phyloP scores from a whole-genome alignment of 345 rosid species.

The Mercurialis annua region DNA sequence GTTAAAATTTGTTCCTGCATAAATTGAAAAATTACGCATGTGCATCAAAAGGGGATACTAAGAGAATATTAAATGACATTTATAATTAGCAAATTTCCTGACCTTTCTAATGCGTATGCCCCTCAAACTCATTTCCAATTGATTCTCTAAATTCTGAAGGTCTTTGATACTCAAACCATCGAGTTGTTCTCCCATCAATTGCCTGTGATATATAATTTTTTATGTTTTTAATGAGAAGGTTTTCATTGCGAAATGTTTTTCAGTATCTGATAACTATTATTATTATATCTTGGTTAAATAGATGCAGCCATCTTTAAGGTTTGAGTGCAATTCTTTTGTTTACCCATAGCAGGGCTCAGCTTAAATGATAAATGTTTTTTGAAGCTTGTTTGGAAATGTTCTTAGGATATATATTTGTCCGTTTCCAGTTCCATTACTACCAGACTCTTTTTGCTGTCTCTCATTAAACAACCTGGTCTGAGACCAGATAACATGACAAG shows the following conservation, averaged over 20 bases:
- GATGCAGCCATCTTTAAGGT: not conserved
- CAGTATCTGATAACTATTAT: not conserved
- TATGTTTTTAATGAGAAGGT: not conserved
- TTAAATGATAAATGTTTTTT: not conserved
- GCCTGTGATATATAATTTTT: constrained; percentile 36
- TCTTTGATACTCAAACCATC: constrained; percentile 52
- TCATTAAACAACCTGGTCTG: not conserved
- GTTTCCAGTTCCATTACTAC: not conserved
- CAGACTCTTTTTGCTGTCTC: not conserved
- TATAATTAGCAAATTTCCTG: not conserved
- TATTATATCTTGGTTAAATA: not conserved
- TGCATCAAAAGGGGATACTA: not conserved
- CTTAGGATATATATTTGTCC: not conserved
- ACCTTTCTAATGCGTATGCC: constrained; percentile 75
- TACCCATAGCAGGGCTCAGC: not conserved
- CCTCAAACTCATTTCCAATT: constrained; percentile 58
- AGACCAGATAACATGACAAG: not conserved
- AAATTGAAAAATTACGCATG: constrained; percentile 12
- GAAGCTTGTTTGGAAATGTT: not conserved
- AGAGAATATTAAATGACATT: not conserved
- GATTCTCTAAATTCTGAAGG: constrained; percentile 55
- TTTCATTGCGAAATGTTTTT: not conserved
- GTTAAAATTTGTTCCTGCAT: constrained; percentile 49
- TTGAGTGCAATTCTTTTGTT: not conserved
- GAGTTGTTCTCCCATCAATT: constrained; percentile 73